Base-by-base conservation (phyloP, 345 rosid species). In the Hibiscus mutabilis region DNA sequence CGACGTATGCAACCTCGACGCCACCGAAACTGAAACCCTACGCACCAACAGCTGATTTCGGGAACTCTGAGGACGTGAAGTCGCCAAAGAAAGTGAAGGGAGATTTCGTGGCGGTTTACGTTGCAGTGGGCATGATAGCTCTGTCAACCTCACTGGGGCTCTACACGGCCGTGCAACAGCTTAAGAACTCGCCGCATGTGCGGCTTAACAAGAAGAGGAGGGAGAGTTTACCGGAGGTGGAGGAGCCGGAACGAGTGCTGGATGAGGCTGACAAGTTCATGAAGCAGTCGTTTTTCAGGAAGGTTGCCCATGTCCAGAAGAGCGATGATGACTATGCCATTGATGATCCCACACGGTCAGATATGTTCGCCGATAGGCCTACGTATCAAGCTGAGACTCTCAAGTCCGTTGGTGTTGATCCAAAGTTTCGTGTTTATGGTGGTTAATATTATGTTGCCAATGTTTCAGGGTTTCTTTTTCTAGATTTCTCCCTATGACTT, bases 221-320 rank as follows among this genome's bases (percentile, higher is more conserved):
- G 47, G 96, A 84, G 88, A 90, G 73, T 0, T n/a, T 92, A 5
- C 89, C 90, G 0, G 99, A 95, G 77, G 78, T 92, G n/a, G 86
- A 78, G 31, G 85, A 89, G 21, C 97, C 97, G 0, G 96, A 90
- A 0, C 64, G 33, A 15, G 84, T 86, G 33, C 37, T 82, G 44
- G 70, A 83, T 2, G 90, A 88, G 55, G 79, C 89, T 0, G 82
- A 79, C 0, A 78, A 65, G 76, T 84, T 86, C 1, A 2, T 77
- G 0, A 81, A 80, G 37, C 85, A 78, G 64, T 90, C 98, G 0
- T 82, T 88, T 72, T 88, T 90, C 66, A 84, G 97, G 80, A 92
- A 89, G 66, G 66, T 89, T 9, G 96, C 96, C 1, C 98, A 89
- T 37, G 70, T 92, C 46, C 92, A 81, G 63, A 91, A 86, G 42